Evolutionary conservation across 176 grass and related monocot species (phyloP), one percentile per base, ranked within the genome.

Genomic region (Oryza glaberrima): DNA sequence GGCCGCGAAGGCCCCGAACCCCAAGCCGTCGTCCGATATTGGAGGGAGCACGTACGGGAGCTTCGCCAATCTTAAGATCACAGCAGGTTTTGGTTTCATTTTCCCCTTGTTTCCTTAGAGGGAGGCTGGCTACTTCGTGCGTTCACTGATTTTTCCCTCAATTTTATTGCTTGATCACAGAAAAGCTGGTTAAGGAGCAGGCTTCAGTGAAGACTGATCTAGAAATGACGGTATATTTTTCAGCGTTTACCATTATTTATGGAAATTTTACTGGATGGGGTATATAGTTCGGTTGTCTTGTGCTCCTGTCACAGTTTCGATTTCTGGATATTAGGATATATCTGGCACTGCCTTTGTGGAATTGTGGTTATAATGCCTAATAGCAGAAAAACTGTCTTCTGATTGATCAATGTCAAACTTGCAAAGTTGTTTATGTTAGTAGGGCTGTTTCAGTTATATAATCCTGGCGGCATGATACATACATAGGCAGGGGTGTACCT

Each of bases 151-250:
- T 91, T 80, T 32, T 32, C 9, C 4, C 51, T 65, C 38, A 41
- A 71, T 76, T 32, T 66, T 34, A 69, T 36, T 65, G 69, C 65
- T 86, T 86, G 73, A 43, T 89, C 85, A 72, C 86, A 98, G 96
- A 98, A 87, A 95, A 91, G 77, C 79, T 94, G 88, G 89, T 98
- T 61, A 95, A 95, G 85, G 91, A 94, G 72, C 96, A 95, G 89
- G 93, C 91, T 79, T 95, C 93, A 4, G 84, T 93, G 84, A 95
- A 98, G 89, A 95, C 87, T 78, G 93, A 98, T 84, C 89, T 94
- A 80, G 96, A 95, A 90, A 88, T 95, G 89, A 75, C 87, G 85
- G 96, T 98, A 95, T 34, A 86, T 86, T 84, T 73, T 72, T 85
- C 70, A 86, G 45, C 71, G 65, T 83, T 70, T 48, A 41, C 58